A percentile compares a stretch with the other conserved stretches of the same genome.
These are phyloP conservation scores for Lachancea dasiensis DNA, from an alignment of 805 yeast species.

Conservation along the genomic window DNA sequence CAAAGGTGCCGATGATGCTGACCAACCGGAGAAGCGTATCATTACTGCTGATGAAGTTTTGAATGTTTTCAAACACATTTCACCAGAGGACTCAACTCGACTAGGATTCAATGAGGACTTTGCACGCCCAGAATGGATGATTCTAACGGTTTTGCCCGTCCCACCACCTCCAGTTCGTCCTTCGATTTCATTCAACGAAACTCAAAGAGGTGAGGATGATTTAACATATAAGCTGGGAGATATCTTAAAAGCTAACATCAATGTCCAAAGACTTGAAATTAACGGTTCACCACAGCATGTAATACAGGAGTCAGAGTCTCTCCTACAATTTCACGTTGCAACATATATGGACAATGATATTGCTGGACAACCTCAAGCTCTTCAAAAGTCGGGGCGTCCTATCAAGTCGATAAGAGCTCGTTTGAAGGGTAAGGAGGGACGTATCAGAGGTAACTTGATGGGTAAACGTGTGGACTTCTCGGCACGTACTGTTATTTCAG, in stretches of 20 bases:
- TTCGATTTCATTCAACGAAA: slow-evolving; percentile 94
- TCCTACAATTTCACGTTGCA: slow-evolving; percentile 95
- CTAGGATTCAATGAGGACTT: slow-evolving; percentile 92
- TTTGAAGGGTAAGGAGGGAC: slow-evolving; percentile 98
- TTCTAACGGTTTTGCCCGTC: slow-evolving; percentile 94
- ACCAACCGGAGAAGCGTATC: slow-evolving; percentile 86
- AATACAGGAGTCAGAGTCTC: slow-evolving; percentile 90
- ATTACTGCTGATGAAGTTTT: slow-evolving; percentile 84
- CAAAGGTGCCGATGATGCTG: slow-evolving; percentile 68
- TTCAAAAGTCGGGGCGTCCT: slow-evolving; percentile 98
- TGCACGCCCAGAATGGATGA: slow-evolving; percentile 98
- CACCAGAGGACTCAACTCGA: slow-evolving; percentile 70
- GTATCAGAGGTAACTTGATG: slow-evolving; percentile 97
- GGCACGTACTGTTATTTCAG: slow-evolving; percentile 98
- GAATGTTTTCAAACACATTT: slow-evolving; percentile 87
- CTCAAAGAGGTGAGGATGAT: slow-evolving; percentile 99
- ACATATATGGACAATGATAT: slow-evolving; percentile 99
- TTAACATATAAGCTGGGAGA: slow-evolving; percentile 96
- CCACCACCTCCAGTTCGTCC: slow-evolving; percentile 99
- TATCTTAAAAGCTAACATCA: slow-evolving; percentile 91
- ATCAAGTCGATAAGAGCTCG: slow-evolving; percentile 99
- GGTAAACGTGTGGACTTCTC: slow-evolving; percentile 99
- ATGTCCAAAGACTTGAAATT: slow-evolving; percentile 94
- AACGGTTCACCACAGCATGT: slow-evolving; percentile 99
- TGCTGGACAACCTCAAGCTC: slow-evolving; percentile 99